Evolutionary conservation across 2,329 filamentous ascomycete genomes (phyloP).

Genomic region (Fusarium sp.): DNA sequence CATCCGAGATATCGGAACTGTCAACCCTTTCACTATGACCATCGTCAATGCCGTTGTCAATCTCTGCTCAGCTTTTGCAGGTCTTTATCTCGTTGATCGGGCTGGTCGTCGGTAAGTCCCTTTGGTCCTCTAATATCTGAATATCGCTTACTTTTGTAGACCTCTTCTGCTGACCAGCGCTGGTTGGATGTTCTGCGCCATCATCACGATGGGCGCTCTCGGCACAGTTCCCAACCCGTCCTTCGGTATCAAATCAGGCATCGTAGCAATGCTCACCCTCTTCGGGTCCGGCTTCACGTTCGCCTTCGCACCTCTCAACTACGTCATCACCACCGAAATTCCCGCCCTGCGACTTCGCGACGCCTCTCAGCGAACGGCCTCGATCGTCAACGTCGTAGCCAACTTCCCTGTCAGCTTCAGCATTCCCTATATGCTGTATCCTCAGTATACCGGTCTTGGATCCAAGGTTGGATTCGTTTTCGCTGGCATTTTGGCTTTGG

Average conservation of each 20-base stretch:
- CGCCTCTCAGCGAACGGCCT: conserved; percentile 12
- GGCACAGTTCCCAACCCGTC: conserved; percentile 24
- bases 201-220: conserved; percentile 40
- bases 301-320: conserved; percentile 16
- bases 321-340: conserved; percentile 34
- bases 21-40: conserved; percentile 42
- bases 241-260: conserved; percentile 29
- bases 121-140: accelerated
- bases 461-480: conserved; percentile 36
- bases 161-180: background rate
- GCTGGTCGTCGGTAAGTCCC: conserved; percentile 15
- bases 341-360: conserved; percentile 21
- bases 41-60: conserved; percentile 6
- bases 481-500: conserved; percentile 8
- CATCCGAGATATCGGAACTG: conserved; percentile 31
- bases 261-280: conserved; percentile 39
- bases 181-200: conserved; percentile 32
- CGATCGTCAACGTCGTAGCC: background rate
- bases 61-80: conserved; percentile 11
- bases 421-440: conserved; percentile 31
- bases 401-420: conserved; percentile 34
- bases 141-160: background rate
- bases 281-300: conserved; percentile 25
- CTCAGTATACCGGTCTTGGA: conserved; percentile 18
- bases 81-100: background rate